phyloP scores from a whole-genome alignment of 2,329 filamentous ascomycete genomes.

The Penicillium sp. region DNA sequence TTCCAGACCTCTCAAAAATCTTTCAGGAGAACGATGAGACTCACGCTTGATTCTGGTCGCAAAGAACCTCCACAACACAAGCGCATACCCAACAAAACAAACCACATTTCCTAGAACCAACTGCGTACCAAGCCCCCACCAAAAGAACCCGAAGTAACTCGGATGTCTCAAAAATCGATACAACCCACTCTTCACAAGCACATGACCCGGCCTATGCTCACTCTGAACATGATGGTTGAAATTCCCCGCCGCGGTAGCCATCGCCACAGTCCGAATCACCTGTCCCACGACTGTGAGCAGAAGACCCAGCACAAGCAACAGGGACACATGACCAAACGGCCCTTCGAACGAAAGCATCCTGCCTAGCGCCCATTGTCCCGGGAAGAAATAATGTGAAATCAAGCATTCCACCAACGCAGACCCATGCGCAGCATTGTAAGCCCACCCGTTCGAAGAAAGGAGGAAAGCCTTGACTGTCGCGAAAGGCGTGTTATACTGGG shows the following conservation, averaged over 20 bases:
- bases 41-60: slow-evolving; percentile 63
- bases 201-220: slow-evolving; percentile 66
- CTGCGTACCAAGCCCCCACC: slow-evolving; percentile 96
- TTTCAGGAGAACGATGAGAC: slow-evolving; percentile 27
- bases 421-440: slow-evolving; percentile 79
- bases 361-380: slow-evolving; percentile 11
- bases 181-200: slow-evolving; percentile 77
- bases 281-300: slow-evolving; percentile 68
- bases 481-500: slow-evolving; percentile 72
- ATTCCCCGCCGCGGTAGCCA: slow-evolving; percentile 82
- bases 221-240: slow-evolving; percentile 87
- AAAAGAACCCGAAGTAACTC: slow-evolving; percentile 97
- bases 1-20: background rate
- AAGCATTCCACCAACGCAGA: slow-evolving; percentile 72
- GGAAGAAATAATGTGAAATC: slow-evolving; percentile 27
- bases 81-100: slow-evolving; percentile 70
- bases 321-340: slow-evolving; percentile 29
- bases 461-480: slow-evolving; percentile 76
- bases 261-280: slow-evolving; percentile 72
- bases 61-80: slow-evolving; percentile 86
- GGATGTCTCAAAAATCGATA: slow-evolving; percentile 79
- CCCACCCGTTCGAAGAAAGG: slow-evolving; percentile 76
- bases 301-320: slow-evolving; percentile 57
- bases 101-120: slow-evolving; percentile 80
- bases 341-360: slow-evolving; percentile 49